These are phyloP conservation scores for Chiua virens DNA, from an alignment of 768 basidiomycete genomes.

Conservation along the genomic window DNA sequence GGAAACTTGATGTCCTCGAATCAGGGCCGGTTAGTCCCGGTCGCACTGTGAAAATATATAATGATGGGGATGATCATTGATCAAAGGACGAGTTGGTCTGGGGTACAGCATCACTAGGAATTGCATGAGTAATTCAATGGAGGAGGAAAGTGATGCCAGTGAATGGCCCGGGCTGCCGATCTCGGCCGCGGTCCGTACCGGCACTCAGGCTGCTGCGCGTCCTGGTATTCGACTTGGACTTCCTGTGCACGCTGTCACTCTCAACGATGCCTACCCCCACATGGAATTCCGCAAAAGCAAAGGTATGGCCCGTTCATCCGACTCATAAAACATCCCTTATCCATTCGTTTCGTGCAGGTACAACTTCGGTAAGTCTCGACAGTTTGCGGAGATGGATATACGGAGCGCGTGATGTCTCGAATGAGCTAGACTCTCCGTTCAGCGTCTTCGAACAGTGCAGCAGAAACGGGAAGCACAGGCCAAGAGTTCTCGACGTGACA, in stretches of 20 bases:
- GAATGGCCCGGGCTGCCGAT: no score
- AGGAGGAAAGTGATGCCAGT: no score
- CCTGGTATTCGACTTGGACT: no score
- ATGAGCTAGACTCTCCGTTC: slow-evolving; percentile 68
- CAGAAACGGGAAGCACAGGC: slow-evolving; percentile 92
- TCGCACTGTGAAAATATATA: no score
- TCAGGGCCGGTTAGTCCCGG: no score
- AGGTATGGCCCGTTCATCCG: slow-evolving; percentile 34
- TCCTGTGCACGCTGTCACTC: background rate
- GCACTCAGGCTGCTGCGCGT: no score
- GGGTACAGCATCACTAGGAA: background rate
- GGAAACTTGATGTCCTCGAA: no score
- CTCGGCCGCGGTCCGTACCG: slow-evolving; percentile 14
- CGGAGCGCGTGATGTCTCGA: slow-evolving; percentile 1
- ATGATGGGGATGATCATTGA: no score
- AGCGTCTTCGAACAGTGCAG: slow-evolving; percentile 80
- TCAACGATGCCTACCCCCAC: slow-evolving; percentile 31
- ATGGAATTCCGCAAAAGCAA: slow-evolving; percentile 66
- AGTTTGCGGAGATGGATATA: background rate
- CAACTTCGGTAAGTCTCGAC: slow-evolving; percentile 42
- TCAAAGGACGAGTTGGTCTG: no score
- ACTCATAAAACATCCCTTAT: slow-evolving; percentile 5
- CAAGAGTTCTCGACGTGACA: slow-evolving; percentile 71
- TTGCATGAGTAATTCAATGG: no score
- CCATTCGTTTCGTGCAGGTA: slow-evolving; percentile 32